These are phyloP conservation scores for Typha latifolia DNA, from an alignment of 176 grass and related monocot species.

Conservation along the genomic window DNA sequence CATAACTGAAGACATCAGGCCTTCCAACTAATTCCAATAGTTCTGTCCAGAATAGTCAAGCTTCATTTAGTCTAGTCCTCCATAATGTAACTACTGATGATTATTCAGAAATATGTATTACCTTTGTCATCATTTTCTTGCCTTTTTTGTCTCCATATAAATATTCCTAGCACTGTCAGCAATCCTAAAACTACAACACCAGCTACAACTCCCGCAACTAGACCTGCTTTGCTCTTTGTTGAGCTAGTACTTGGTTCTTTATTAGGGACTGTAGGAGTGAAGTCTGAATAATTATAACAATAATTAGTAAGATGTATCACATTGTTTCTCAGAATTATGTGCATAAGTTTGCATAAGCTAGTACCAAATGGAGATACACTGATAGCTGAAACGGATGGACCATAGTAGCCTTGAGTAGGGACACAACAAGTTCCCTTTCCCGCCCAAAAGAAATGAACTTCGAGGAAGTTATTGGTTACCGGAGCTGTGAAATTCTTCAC, in stretches of 20 bases:
- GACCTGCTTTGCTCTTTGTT: conserved; percentile 9
- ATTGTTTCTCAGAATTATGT: background rate
- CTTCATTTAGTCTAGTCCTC: background rate
- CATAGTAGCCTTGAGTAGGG: conserved; percentile 16
- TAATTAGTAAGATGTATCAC: background rate
- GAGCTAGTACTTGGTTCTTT: background rate
- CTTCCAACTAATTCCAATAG: conserved; percentile 15
- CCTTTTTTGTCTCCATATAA: conserved; percentile 5
- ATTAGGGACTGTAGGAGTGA: conserved; percentile 9
- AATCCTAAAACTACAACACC: conserved; percentile 3
- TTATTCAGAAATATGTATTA: background rate
- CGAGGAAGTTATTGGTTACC: conserved; percentile 30
- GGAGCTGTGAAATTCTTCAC: conserved; percentile 6
- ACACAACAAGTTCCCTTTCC: conserved; percentile 29
- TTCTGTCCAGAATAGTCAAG: background rate
- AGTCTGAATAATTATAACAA: background rate
- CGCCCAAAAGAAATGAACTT: conserved; percentile 36
- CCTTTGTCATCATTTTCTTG: conserved; percentile 5
- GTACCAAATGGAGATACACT: conserved; percentile 22
- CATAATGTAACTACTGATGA: background rate
- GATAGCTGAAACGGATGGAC: conserved; percentile 25
- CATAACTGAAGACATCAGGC: conserved; percentile 20
- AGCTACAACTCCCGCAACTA: conserved; percentile 18
- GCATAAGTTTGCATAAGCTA: background rate
- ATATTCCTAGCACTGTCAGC: conserved; percentile 8